Evolutionary conservation across 495 filamentous ascomycete species (phyloP), one percentile per base, ranked within the genome.

Genomic region (Halenospora varia): DNA sequence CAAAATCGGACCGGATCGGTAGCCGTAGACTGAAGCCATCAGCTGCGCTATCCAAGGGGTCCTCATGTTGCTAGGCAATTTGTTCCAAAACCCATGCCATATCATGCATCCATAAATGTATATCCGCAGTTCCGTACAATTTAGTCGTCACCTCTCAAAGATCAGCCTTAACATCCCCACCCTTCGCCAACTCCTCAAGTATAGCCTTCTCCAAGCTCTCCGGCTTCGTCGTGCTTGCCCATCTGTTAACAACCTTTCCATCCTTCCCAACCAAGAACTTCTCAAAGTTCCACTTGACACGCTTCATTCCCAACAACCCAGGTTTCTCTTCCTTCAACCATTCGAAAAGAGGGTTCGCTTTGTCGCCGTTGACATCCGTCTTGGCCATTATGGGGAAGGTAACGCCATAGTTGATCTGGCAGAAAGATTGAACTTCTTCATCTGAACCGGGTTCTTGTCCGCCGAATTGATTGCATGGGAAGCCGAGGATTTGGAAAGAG

Each of bases 391-490:
- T 77, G 56, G 93, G 90, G 80, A 99, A 99, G 13, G 79, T 85
- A 52, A 97, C 90, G 68, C 95, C 94, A 74, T 96, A 97, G 81
- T 97, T 97, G 64, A 89, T 25, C 74, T 89, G 85, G 80, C 94
- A 96, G 79, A 98, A 97, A 56, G 75, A 73, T 73, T 95, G 88
- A 73, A 97, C 96, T 35, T 96, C 86, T 62, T 94, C 92, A 72
- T 94, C 85, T 76, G 77, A 76, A 59, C 89, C 92, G 15, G 92
- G 92, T 62, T 97, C 95, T 70, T 97, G 95, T 60, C 70, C 69
- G 68, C 85, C 88, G 77, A 99, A 99, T 73, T 99, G 94, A 79
- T 97, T 97, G 84, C 93, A 97, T 54, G 94, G 94, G 78, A 99
- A 97, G 63, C 93, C 94, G 64, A 99, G 79, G 71, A 99, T 83